Evolutionary conservation across 1,284 basidiomycete species (phyloP).

Genomic region (Singerocomus inundabilis): DNA sequence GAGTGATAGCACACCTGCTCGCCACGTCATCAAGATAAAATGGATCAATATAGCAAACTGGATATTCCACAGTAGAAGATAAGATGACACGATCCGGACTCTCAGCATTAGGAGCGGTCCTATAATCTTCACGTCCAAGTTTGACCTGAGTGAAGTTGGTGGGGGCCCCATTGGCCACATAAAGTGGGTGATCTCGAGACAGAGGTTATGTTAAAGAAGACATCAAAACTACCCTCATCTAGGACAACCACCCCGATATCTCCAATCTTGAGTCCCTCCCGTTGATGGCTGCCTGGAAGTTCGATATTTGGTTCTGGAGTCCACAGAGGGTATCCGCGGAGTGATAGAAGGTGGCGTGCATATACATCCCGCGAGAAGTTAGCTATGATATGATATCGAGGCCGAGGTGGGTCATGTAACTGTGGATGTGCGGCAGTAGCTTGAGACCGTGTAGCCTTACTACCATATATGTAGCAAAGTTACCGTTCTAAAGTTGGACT

Average conservation of each 20-base stretch:
- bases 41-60: not conserved
- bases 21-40: not conserved
- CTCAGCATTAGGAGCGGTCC: not conserved
- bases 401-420: not conserved
- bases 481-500: not conserved
- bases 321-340: conserved; percentile 20
- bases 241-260: conserved; percentile 27
- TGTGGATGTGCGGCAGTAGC: not conserved
- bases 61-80: not conserved
- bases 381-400: not conserved
- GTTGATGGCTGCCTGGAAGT: conserved; percentile 16
- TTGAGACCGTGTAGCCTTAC: not conserved
- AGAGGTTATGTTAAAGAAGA: conserved; percentile 28
- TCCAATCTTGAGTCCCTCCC: conserved; percentile 21
- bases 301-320: conserved; percentile 13
- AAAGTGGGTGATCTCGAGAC: conserved; percentile 5
- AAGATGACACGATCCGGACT: conserved; percentile 1
- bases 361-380: not conserved
- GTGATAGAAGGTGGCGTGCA: conserved; percentile 14
- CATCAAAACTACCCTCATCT: conserved; percentile 23
- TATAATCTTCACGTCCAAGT: not conserved
- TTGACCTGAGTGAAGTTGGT: conserved; percentile 2
- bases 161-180: conserved; percentile 7
- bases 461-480: not conserved
- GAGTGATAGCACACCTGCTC: not conserved